Percentiles rank a stretch among this genome's conserved stretches.
Evolutionary conservation across 805 yeast genomes (phyloP).

Genomic region (Candida broadrunensis): DNA sequence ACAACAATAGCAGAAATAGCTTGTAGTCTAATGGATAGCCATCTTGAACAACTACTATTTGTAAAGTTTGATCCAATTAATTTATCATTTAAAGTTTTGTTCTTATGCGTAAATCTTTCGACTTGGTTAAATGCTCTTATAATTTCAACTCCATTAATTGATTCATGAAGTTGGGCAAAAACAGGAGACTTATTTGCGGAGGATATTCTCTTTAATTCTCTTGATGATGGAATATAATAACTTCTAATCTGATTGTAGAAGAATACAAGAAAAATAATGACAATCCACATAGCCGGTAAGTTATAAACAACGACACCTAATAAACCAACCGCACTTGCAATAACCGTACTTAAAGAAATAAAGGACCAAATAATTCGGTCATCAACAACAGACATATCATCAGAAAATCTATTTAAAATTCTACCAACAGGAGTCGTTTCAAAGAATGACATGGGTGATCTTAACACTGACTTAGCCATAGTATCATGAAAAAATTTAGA

Average conservation of each 20-base stretch:
- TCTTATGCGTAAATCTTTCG: conserved; percentile 23
- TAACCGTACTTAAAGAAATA: neutral
- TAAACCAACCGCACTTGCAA: neutral
- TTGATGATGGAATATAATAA: conserved; percentile 31
- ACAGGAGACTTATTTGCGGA: conserved; percentile 29
- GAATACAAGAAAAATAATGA: conserved; percentile 19
- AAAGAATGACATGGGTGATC: conserved; percentile 40
- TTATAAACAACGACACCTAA: conserved; percentile 10
- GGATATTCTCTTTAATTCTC: conserved; percentile 29
- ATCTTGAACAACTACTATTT: conserved; percentile 3
- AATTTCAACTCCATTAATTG: conserved; percentile 33
- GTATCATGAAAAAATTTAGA: conserved; percentile 32
- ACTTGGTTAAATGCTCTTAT: conserved; percentile 26
- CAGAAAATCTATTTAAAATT: conserved; percentile 36
- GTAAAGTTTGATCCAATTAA: conserved; percentile 3
- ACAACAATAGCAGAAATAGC: too few species aligned
- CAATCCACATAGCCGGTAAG: conserved; percentile 30
- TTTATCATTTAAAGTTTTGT: conserved; percentile 19
- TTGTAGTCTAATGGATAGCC: too few species aligned
- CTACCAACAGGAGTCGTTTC: conserved; percentile 41
- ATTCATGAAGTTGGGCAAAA: conserved; percentile 34
- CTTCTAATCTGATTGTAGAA: conserved; percentile 27
- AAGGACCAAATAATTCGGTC: conserved; percentile 16
- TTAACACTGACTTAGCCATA: conserved; percentile 30
- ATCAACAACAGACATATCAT: conserved; percentile 32